Conservation (phyloP, 139 green algal species). For the Haematococcus lacustris region DNA sequence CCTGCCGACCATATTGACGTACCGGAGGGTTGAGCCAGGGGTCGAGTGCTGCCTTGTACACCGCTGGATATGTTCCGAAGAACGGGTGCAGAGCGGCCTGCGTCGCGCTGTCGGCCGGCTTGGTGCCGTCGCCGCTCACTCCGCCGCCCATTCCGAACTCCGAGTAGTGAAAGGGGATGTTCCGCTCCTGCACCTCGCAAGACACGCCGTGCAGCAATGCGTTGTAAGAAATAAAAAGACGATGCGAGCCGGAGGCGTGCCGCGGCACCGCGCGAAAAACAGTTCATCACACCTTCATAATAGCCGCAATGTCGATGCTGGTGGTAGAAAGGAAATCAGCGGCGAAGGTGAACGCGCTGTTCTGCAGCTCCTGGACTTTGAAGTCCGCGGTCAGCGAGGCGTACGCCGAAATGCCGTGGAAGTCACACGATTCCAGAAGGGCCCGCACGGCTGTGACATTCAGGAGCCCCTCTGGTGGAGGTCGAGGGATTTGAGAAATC, state of each 20-base stretch:
- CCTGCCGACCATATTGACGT: not conserved
- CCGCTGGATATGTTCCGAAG: conserved; percentile 4
- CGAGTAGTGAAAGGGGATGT: conserved; percentile 20
- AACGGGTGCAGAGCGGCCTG: conserved; percentile 8
- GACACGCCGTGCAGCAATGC: no score
- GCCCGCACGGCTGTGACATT: not conserved
- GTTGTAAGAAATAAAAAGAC: no score
- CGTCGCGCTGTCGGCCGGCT: not conserved
- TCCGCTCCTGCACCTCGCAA: not conserved
- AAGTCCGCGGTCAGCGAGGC: conserved; percentile 4
- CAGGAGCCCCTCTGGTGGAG: not conserved
- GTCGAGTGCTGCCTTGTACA: not conserved
- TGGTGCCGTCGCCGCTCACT: not conserved
- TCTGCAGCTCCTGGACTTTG: conserved; percentile 16
- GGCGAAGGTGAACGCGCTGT: conserved; percentile 23
- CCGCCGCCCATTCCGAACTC: conserved; percentile 21
- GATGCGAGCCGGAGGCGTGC: no score
- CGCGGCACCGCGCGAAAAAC: no score
- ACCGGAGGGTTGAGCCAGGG: not conserved
- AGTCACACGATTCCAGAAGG: not conserved
- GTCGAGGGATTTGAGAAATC: no score
- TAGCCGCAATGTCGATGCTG: conserved; percentile 9
- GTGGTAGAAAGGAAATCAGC: conserved; percentile 10
- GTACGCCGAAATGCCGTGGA: not conserved
- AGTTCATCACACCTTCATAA: no score